phyloP scores from a whole-genome alignment of 1,284 basidiomycete genomes.

The Heterobasidion occidentale region DNA sequence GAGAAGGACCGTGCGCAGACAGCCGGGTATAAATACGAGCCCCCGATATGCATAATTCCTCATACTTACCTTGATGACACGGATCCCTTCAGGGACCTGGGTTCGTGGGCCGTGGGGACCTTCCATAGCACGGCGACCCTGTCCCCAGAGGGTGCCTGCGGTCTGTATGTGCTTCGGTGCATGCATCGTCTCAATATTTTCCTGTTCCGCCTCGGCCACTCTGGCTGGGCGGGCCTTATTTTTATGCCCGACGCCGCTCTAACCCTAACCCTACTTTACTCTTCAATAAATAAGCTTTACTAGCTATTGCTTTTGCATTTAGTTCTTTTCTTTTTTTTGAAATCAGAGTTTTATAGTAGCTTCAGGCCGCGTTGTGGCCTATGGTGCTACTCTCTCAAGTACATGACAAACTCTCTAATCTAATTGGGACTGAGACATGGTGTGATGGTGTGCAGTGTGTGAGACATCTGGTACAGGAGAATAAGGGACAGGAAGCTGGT shows the following conservation, averaged over 20 bases:
- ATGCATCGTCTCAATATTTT: conserved; percentile 26
- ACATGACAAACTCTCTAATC: no score
- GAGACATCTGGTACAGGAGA: no score
- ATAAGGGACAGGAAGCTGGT: no score
- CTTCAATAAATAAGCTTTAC: no score
- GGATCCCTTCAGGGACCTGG: conserved; percentile 12
- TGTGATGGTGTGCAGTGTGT: no score
- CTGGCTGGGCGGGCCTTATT: conserved; percentile 22
- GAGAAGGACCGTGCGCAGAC: conserved; percentile 16
- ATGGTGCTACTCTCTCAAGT: no score
- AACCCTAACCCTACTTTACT: conserved; percentile 14
- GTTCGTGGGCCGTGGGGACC: conserved; percentile 13
- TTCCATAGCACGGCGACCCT: conserved; percentile 23
- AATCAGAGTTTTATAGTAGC: no score
- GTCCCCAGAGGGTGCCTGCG: conserved; percentile 20
- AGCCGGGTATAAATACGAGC: conserved; percentile 8
- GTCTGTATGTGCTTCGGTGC: conserved; percentile 25
- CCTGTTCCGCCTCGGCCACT: conserved; percentile 21
- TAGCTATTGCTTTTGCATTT: no score
- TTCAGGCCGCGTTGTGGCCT: no score
- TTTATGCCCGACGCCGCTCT: conserved; percentile 5
- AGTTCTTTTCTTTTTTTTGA: no score
- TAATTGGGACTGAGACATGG: no score
- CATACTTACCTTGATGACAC: conserved; percentile 19
- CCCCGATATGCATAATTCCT: not conserved